Base-by-base conservation (phyloP, 768 basidiomycete species). In the Hypholoma fasciculare region DNA sequence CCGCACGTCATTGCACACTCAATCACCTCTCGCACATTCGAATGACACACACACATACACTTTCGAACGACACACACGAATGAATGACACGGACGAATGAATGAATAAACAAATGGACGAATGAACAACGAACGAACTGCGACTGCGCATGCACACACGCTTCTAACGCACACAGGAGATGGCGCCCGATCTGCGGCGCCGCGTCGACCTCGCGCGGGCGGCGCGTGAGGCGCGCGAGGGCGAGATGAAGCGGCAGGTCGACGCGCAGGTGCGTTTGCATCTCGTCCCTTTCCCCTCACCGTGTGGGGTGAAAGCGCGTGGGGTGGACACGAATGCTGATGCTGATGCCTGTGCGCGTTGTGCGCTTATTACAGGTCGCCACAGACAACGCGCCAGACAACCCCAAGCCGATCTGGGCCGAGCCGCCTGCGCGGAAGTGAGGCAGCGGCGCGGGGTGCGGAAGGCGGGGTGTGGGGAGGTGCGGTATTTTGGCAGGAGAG, bases 161-260 rank as follows among this genome's bases (percentile, higher is more conserved):
- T 47, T 19, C 23, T 43, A 1, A 51, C 46, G 26, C 19, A 53
- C 61, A 56, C 65, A 88, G 87, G 74, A 78, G 67, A 77, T 89
- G 78, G 78, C 87, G 19, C 87, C 88, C 61, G 85, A 86, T 72
- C 69, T 88, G 60, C 80, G 78, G 62, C 79, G 82, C 48, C 83
- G 82, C 63, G 87, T 89, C 16, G 88, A 89, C 63, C 81, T 81
- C 2, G 76, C 78, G 56, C 80, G 84, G 37, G 78, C 79, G 14
- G 72, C 79, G 7, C 78, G 88, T 30, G 62, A 79, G 11, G 78
- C 80, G 3, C 75, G 79, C 67, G 88, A 88, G 73, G 75, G 75
- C 49, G 81, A 79, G 57, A 76, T 79, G 67, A 78, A 78, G 67
- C 79, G 77, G 63, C 81, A 82, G 64, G 73, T 78, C 6, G 74